These are phyloP conservation scores for Kwoniella sp. DNA, from an alignment of 768 basidiomycete genomes.

Conservation along the genomic window DNA sequence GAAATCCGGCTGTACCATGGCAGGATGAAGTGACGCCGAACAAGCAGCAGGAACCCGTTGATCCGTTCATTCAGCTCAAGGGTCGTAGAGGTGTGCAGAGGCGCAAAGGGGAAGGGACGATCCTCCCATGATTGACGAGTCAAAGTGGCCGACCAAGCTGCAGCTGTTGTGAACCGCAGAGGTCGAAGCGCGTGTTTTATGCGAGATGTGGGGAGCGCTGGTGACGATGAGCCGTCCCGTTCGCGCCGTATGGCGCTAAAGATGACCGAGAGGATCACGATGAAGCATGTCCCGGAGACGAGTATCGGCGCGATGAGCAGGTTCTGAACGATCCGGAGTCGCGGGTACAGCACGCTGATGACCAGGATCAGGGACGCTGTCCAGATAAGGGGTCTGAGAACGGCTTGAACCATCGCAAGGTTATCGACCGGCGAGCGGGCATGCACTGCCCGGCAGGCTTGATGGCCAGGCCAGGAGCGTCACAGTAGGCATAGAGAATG, in stretches of 20 bases:
- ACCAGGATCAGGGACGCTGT: conserved; percentile 13
- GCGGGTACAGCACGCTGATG: conserved; percentile 16
- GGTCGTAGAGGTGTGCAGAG: conserved; percentile 63
- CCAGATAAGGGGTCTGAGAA: conserved; percentile 3
- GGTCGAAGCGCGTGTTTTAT: conserved; percentile 60
- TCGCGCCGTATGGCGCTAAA: conserved; percentile 2
- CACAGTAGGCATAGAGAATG: too few species aligned
- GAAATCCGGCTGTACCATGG: conserved; percentile 87
- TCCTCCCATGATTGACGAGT: conserved; percentile 88
- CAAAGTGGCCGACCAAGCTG: conserved; percentile 87
- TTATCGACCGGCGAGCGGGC: too few species aligned
- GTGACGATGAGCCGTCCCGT: not conserved
- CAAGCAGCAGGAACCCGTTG: conserved; percentile 73
- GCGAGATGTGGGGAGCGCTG: not conserved
- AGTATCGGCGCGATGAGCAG: conserved; percentile 15
- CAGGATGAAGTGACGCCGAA: conserved; percentile 79
- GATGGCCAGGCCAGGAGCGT: too few species aligned
- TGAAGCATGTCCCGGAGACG: conserved; percentile 10
- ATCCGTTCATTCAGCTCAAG: conserved; percentile 62
- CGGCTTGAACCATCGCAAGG: too few species aligned
- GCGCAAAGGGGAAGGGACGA: conserved; percentile 60
- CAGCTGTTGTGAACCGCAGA: conserved; percentile 81
- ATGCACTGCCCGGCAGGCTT: too few species aligned
- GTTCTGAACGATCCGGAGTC: conserved; percentile 8
- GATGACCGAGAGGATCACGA: conserved; percentile 6